phyloP scores from a whole-genome alignment of 495 filamentous ascomycete genomes.

The Trichoderma virens region DNA sequence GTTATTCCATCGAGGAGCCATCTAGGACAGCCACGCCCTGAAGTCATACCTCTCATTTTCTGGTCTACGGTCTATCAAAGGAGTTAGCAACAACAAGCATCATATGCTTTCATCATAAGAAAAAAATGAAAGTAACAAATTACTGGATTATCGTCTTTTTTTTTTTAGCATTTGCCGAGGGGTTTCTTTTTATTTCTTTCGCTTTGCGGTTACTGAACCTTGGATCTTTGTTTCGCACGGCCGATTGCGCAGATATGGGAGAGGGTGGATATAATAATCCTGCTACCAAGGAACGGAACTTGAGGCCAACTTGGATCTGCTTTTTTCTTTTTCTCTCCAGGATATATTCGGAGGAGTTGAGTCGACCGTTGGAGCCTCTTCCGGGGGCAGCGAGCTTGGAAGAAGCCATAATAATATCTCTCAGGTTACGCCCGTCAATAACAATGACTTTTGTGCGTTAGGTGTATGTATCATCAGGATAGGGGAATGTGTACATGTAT shows the following conservation, averaged over 20 bases:
- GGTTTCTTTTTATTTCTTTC: neutral
- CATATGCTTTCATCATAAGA: neutral
- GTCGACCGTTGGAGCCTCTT: neutral
- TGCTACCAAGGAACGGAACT: neutral
- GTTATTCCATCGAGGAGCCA: neutral
- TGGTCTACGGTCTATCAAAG: neutral
- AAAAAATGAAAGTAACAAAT: neutral
- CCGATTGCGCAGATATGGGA: neutral
- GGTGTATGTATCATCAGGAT: neutral
- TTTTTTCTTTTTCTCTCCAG: neutral
- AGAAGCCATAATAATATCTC: neutral
- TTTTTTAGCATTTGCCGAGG: neutral
- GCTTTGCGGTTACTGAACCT: neutral
- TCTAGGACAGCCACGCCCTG: neutral
- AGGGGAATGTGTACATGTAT: neutral
- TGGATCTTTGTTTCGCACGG: neutral
- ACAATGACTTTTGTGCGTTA: neutral
- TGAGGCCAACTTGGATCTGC: neutral
- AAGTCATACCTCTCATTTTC: neutral
- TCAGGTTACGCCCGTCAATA: neutral
- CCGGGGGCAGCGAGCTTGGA: neutral
- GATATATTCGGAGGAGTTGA: neutral
- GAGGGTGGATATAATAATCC: neutral
- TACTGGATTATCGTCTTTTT: neutral
- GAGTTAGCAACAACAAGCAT: neutral